Base-by-base conservation (phyloP, 208 protist genomes). In the Trypanosoma theileri region DNA sequence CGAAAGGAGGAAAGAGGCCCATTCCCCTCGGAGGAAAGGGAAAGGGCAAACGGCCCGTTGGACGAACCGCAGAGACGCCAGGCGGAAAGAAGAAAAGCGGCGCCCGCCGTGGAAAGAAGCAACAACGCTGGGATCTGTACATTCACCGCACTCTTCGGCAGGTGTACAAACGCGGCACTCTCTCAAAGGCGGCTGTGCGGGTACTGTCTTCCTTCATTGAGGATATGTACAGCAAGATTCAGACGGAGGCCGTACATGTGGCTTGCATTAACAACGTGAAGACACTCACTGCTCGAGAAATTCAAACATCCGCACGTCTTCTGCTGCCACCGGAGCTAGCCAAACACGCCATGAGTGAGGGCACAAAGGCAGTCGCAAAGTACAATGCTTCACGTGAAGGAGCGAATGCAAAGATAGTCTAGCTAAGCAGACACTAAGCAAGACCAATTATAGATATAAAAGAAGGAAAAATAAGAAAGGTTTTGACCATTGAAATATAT, bases 311-410 rank as follows among this genome's bases (percentile, higher is more conserved):
- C 35, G 98, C 98, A 22, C 95, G 98, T 26, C 95, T 99, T 24
- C 84, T 99, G 46, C 94, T 99, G 14, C 97, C 98, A 56, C 97
- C 98, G 68, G 98, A 99, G 81, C 88, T 99, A 17, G 96, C 98
- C 44, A 99, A 99, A 84, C 98, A 99, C 71, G 98, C 98, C 62
- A 98, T 99, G 80, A 98, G 96, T 51, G 98, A 99, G 86, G 98
- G 98, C 55, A 99, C 97, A 51, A 99, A 99, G 91, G 98, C 98
- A 12, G 98, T 99, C 10, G 97, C 95, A 75, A 98, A 98, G 87
- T 99, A 94, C 77, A 93, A 92, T 73, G 79, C 80, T 3, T 93
- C 86, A 22, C 82, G 87, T 28, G 86, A 90, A 42, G 89, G 93
- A 72, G 77, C 81, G 0, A 89, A 88, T 77, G 72, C 80, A 13